A percentile compares a stretch with the other conserved stretches of the same genome.
phyloP scores from a whole-genome alignment of 441 rosid genomes.

The Pelargonium australe region DNA sequence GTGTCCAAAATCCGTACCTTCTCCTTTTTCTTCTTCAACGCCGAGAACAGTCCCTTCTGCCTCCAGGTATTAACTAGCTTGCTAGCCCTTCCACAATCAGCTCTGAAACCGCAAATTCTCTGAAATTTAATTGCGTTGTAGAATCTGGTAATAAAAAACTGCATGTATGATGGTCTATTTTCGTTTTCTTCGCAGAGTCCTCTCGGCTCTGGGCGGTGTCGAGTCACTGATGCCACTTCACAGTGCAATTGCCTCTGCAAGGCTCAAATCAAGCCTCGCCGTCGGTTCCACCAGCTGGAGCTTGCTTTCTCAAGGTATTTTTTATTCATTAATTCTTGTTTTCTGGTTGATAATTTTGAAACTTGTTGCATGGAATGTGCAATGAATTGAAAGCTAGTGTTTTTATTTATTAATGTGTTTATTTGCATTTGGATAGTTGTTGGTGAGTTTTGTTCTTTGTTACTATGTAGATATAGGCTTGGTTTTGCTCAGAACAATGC shows the following conservation, averaged over 20 bases:
- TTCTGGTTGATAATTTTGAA: background rate
- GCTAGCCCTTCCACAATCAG: no score
- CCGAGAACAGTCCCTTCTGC: slow-evolving; percentile 32
- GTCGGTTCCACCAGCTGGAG: slow-evolving; percentile 88
- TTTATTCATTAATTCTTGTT: background rate
- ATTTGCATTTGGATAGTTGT: background rate
- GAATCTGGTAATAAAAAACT: background rate
- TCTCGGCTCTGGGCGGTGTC: slow-evolving; percentile 55
- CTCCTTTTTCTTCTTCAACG: slow-evolving; percentile 40
- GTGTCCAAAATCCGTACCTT: slow-evolving; percentile 26
- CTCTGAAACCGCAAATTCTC: background rate
- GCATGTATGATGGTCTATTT: background rate
- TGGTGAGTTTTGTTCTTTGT: background rate
- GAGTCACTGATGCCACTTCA: slow-evolving; percentile 80
- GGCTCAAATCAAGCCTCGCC: slow-evolving; percentile 71
- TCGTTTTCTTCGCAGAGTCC: slow-evolving; percentile 31
- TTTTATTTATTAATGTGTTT: background rate
- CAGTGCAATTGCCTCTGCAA: slow-evolving; percentile 73
- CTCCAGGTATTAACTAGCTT: slow-evolving; percentile 44
- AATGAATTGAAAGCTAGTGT: background rate
- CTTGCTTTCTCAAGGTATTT: slow-evolving; percentile 73
- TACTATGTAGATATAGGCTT: background rate
- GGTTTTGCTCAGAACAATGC: background rate
- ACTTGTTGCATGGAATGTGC: background rate
- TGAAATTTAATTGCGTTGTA: background rate